Evolutionary conservation across 2,329 filamentous ascomycete genomes (phyloP).

Genomic region (Exophiala calicioides): DNA sequence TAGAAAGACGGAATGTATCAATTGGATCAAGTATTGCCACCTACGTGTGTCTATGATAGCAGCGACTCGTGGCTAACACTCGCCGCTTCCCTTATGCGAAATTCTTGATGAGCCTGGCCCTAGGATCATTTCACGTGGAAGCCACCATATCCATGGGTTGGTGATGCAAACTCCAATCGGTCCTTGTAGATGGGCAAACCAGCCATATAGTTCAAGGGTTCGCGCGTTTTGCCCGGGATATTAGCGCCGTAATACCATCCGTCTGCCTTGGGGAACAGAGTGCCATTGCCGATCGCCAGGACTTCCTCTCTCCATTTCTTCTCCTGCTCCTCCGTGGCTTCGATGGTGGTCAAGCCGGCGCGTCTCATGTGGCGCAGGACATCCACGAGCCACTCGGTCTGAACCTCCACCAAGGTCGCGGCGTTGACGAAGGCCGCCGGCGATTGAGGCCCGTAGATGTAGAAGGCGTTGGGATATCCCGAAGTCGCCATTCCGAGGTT

Average conservation of each 20-base stretch:
- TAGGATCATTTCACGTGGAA: slow-evolving; percentile 4
- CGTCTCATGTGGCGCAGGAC: not conserved
- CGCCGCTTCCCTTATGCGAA: too few species aligned
- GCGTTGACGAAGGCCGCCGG: slow-evolving; percentile 49
- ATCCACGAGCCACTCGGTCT: slow-evolving; percentile 52
- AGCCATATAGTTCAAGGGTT: slow-evolving; percentile 35
- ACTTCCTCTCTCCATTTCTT: slow-evolving; percentile 53
- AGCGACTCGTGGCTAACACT: too few species aligned
- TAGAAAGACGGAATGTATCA: too few species aligned
- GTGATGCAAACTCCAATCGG: not conserved
- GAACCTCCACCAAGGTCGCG: slow-evolving; percentile 55
- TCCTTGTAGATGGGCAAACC: slow-evolving; percentile 11
- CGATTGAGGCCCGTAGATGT: slow-evolving; percentile 56
- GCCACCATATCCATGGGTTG: not conserved
- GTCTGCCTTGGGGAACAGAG: slow-evolving; percentile 55
- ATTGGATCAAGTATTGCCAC: too few species aligned
- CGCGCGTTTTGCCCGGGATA: slow-evolving; percentile 52
- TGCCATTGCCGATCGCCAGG: slow-evolving; percentile 25
- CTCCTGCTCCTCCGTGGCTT: slow-evolving; percentile 50
- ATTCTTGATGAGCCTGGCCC: too few species aligned
- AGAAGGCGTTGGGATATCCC: slow-evolving; percentile 49
- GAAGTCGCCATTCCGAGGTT: slow-evolving; percentile 44
- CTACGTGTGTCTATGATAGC: too few species aligned
- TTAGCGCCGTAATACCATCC: slow-evolving; percentile 53
- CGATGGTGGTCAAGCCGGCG: slow-evolving; percentile 20